phyloP scores from a whole-genome alignment of 169 alveolate species.

The Eimeria necatrix region DNA sequence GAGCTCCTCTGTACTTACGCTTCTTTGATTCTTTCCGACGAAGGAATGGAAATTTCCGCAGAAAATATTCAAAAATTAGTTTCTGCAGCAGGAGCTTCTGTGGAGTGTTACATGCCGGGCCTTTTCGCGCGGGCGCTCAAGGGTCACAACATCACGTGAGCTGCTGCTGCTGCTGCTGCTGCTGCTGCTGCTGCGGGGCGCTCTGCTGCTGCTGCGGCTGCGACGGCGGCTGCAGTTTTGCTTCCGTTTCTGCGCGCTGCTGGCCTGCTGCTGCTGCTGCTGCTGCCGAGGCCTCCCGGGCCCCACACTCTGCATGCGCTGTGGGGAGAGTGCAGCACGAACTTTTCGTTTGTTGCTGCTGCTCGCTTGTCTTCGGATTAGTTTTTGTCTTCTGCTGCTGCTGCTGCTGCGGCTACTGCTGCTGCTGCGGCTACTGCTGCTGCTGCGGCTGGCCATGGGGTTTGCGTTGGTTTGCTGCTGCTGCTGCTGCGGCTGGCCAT shows the following conservation, averaged over 20 bases:
- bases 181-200: neutral
- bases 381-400: neutral
- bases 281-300: too few relatives aligned
- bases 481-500: neutral
- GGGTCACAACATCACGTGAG: constrained; percentile 92
- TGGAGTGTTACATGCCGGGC: constrained; percentile 96
- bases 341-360: neutral
- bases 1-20: constrained; percentile 97
- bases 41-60: constrained; percentile 94
- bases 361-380: neutral
- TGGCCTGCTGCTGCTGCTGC: too few relatives aligned
- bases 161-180: neutral
- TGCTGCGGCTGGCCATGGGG: neutral
- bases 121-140: constrained; percentile 95
- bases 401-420: neutral
- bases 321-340: too few relatives aligned
- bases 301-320: too few relatives aligned
- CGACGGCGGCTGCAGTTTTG: too few relatives aligned
- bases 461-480: neutral
- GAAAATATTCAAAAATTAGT: constrained; percentile 93
- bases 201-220: too few relatives aligned
- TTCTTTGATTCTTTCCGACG: constrained; percentile 95
- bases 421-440: neutral
- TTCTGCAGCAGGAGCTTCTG: constrained; percentile 93
- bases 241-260: too few relatives aligned